Percentiles rank a stretch among this genome's conserved stretches.
Evolutionary conservation across 2,329 filamentous ascomycete species (phyloP).

Genomic region (Xylariaceae sp.): DNA sequence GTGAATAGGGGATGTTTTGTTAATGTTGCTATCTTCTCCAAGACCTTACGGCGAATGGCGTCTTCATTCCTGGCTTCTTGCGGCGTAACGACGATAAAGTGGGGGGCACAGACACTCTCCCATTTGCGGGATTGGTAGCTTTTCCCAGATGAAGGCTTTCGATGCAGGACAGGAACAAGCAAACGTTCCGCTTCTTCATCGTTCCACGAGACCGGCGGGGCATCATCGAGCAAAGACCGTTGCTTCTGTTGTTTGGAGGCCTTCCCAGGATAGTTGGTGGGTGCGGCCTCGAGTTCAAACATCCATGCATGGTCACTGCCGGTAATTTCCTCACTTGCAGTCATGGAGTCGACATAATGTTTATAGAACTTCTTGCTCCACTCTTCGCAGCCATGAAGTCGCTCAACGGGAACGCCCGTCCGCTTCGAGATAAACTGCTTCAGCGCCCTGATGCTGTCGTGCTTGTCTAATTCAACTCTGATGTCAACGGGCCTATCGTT

Average conservation of each 20-base stretch:
- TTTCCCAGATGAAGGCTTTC: conserved; percentile 38
- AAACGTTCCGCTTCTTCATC: conserved; percentile 61
- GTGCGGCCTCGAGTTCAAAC: conserved; percentile 71
- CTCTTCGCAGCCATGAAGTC: conserved; percentile 76
- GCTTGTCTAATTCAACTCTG: conserved; percentile 75
- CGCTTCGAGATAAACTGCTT: conserved; percentile 68
- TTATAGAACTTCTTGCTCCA: conserved; percentile 85
- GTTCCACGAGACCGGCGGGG: conserved; percentile 42
- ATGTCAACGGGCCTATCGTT: conserved; percentile 67
- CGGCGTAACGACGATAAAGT: conserved; percentile 71
- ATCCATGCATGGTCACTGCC: conserved; percentile 63
- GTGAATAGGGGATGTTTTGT: conserved; percentile 65
- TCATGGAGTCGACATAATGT: conserved; percentile 65
- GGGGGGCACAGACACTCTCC: conserved; percentile 39
- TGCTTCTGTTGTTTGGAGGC: conserved; percentile 41
- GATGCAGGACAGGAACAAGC: conserved; percentile 68
- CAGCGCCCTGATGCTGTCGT: conserved; percentile 62
- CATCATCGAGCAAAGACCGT: conserved; percentile 49
- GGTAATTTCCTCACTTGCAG: conserved; percentile 69
- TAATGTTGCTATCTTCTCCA: conserved; percentile 70
- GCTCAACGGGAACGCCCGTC: conserved; percentile 59
- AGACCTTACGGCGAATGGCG: conserved; percentile 71
- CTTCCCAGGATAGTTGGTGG: conserved; percentile 69
- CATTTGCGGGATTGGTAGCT: conserved; percentile 36
- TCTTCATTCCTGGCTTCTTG: conserved; percentile 68